A percentile compares a stretch with the other conserved stretches of the same genome.
Evolutionary conservation across 164 flowering plant species (phyloP).

Genomic region (Protea cynaroides): DNA sequence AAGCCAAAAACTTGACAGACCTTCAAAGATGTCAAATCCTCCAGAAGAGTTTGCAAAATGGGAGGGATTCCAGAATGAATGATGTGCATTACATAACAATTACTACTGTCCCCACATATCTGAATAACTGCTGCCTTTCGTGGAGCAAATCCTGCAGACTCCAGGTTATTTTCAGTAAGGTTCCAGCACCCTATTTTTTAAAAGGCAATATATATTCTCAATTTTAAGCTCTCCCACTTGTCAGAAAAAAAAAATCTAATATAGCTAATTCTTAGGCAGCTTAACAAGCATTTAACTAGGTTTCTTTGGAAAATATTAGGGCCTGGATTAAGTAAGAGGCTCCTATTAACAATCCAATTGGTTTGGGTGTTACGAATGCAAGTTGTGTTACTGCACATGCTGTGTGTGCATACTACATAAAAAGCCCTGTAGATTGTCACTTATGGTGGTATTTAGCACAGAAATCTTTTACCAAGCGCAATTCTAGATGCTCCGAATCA

Average conservation of each 20-base stretch:
- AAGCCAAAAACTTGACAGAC: slow-evolving; percentile 18
- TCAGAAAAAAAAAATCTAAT: background rate
- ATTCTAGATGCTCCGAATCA: no score
- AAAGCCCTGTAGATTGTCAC: background rate
- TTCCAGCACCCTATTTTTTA: background rate
- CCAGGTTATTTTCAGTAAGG: slow-evolving; percentile 4
- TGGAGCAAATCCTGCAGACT: slow-evolving; percentile 46
- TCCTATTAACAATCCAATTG: no score
- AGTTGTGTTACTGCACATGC: background rate
- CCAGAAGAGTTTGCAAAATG: slow-evolving; percentile 51
- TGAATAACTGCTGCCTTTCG: slow-evolving; percentile 87
- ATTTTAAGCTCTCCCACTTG: background rate
- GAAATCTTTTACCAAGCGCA: no score
- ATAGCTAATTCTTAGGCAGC: background rate
- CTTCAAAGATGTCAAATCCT: slow-evolving; percentile 55
- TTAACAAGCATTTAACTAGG: background rate
- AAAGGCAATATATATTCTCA: background rate
- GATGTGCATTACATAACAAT: slow-evolving; percentile 81
- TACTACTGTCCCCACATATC: slow-evolving; percentile 45
- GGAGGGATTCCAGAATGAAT: slow-evolving; percentile 79
- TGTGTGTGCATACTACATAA: background rate
- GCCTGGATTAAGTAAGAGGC: background rate
- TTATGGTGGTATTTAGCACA: background rate
- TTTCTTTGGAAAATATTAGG: background rate
- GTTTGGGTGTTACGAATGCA: no score